Evolutionary conservation across 192 early-diverging fungal genomes (phyloP), one percentile per base, ranked within the genome.

Genomic region (Linderina pennispora): DNA sequence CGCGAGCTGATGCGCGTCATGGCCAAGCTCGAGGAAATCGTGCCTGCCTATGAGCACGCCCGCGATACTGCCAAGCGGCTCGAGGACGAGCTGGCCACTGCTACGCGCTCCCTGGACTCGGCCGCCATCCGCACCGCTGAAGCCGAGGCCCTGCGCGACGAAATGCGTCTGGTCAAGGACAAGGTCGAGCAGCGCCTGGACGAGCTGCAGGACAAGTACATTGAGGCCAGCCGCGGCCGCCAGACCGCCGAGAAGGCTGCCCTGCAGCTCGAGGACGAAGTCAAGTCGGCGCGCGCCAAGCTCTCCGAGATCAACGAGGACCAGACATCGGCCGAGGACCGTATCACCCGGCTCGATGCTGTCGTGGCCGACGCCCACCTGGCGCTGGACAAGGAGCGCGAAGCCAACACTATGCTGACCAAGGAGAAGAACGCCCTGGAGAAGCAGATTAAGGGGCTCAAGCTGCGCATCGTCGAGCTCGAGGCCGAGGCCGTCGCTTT

Each of bases 381-480:
- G 74, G 86, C 51, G 52, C 82, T 57, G 77, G 90, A 74, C 58
- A 83, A 52, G 77, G 76, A 43, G 62, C 81, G 25, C 49, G 67
- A 86, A 36, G 68, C 80, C 33, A 79, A 85, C 50, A 77, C 77
- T 14, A 86, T 88, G 36, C 67, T 94, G 14, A 75, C 75, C 45
- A 92, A 88, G 62, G 88, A 88, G 49, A 77, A 88, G 76, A 58
- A 77, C 25, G 42, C 53, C 14, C 74, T 92, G n/a, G 90, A 94
- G 54, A 91, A 89, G 63, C 80, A 84, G 47, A 67, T 89, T 37
- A 89, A 89, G 53, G 87, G 91, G 61, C 74, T 91, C 34, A 79
- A 80, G 19, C 69, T 80, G 23, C 81, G 87, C 7, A 64, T 92
- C 21, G 65, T 87, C 39, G 89, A 87, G 36, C 68, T 91, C 25